Evolutionary conservation across 148 eudicot species (phyloP), one percentile per base, ranked within the genome.

Genomic region (Camellia sinensis): DNA sequence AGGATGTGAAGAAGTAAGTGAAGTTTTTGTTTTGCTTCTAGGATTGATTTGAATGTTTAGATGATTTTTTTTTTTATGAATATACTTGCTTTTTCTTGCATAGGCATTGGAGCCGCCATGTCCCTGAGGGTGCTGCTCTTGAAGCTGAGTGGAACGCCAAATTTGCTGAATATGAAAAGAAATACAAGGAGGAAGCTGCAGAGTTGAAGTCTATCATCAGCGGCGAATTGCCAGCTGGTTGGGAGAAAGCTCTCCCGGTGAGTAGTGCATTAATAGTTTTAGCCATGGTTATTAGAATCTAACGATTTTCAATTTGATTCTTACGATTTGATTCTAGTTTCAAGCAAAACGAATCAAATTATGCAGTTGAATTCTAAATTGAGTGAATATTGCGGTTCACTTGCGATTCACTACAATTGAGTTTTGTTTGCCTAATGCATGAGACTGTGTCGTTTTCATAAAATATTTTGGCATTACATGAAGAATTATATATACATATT

Each of bases 101-200:
- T 60, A 96, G 99, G 72, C 99, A 96, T 83, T 96, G 99, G 99
- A 96, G 99, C 89, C 98, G 99, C 79, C 99, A 96, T 80, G 78
- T 84, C 76, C 82, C 99, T 54, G 90, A 86, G 67, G 99, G 99
- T 77, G 93, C 98, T 83, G 87, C 93, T 71, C 81, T 91, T 78
- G 99, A 96, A 87, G 88, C 98, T 82, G 98, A 92, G 80, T 96
- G 99, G 99, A 91, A 92, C 71, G 83, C 95, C 69, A 92, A 92
- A 84, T 96, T 92, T 81, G 90, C 97, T 7, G 94, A 81, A 50
- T 96, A 96, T 81, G 98, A 93, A 77, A 94, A 87, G 95, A 92
- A 90, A 84, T 96, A 93, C 82, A 78, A 80, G 7, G 99, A 89
- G 71, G 99, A 96, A 74, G 98, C 98, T 75, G 91, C 90, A 21